Evolutionary conservation across 2,329 filamentous ascomycete species (phyloP), one percentile per base, ranked within the genome.

Genomic region (Xylariaceae sp.): DNA sequence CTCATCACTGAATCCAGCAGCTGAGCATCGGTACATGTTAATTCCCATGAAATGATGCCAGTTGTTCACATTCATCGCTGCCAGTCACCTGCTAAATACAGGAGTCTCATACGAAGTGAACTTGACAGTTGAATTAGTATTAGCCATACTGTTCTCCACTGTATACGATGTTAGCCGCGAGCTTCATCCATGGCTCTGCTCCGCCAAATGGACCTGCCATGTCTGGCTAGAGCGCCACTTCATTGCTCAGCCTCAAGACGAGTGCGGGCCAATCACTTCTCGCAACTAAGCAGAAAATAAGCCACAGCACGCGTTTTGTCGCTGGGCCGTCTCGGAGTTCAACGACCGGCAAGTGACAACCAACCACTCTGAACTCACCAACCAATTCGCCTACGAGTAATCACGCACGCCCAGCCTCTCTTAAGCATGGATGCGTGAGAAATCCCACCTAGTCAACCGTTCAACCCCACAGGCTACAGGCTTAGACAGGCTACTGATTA

Each of bases 371-470:
- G 23, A 41, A 41, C 8, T 41, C 50, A 47, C 58, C 56, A 63
- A 56, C 48, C 15, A 62, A 58, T 30, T 10, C 60, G 56, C 55
- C 58, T 51, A 18, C 17, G 17, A 18, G 17, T 18, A 48, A 57
- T 56, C 60, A 57, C 47, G 17, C 61, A 59, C 56, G 51, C 55
- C 53, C 61, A 62, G 58, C 58, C 64, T 57, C 65, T 62, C 55
- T 48, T 4, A 49, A 63, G 59, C 61, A 58, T 52, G 48, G 53
- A 49, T 30, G 54, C 59, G 48, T 30, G 45, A 37, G 23, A 30
- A 30, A 54, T 51, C 53, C 39, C 49, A 39, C 58, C 18, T 55
- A 15, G 41, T 61, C 56, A 58, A 37, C 45, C 30, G 48, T 9
- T 30, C 23, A 30, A 11, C 8, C n/a, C 13, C 48, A 30, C 48